Evolutionary conservation across 108 stramenopile species (phyloP), one percentile per base, ranked within the genome.

Genomic region (Cyclotella cryptica): DNA sequence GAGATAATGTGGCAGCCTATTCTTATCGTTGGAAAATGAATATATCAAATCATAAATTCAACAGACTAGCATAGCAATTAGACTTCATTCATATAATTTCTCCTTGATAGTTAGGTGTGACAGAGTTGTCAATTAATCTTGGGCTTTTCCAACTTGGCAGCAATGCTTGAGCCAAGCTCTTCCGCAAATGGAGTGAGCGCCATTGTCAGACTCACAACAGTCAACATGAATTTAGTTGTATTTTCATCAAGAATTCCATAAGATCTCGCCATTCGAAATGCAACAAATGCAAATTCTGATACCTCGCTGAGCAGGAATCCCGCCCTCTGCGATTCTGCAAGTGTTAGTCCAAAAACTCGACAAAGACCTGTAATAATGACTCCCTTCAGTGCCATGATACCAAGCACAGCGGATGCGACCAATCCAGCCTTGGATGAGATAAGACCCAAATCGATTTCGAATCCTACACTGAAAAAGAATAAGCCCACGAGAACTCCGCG

Each of bases 381-480:
- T 26, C 91, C 86, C 83, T 98, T 98, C 18, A 94, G 63, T 19
- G 84, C 78, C 66, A 96, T 78, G 52, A 97, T 83, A 28, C 92
- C 95, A 10, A 80, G 77, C 0, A 96, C 90, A 53, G 96, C 80
- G 44, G 78, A 74, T 17, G 87, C 77, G 10, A 97, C 85, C 17
- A 87, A 35, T 18, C 76, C 84, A 64, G 87, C 74, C 27, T 96
- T 85, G 52, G 86, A 87, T 27, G 82, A 63, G 61, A 96, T 81
- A 59, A 96, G 86, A n/a, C 74, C 70, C 51, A 96, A 68, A 79
- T 98, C 96, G 55, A 98, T 96, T 73, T 94, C 93, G 70, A 98
- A 98, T 19, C 97, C 97, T 40, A 98, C 97, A 27, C 96, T 93
- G 78, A 98, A 94, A 77, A 98, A 98, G 86, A 98, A 98, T n/a